Conservation (phyloP, 306 rosid species). For the Pyrus bretschneideri region DNA sequence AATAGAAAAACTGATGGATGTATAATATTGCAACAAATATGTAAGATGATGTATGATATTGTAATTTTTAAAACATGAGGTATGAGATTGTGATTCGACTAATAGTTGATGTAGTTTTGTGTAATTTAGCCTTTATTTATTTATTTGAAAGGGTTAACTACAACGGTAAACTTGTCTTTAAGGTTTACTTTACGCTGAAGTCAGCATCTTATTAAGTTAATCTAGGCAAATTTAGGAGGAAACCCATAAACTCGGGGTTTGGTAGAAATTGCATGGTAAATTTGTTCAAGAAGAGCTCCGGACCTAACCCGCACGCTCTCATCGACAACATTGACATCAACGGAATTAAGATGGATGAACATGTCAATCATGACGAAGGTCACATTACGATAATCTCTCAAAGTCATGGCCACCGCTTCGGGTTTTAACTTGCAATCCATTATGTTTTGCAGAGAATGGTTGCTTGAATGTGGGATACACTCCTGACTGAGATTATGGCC, state of each 20-base stretch:
- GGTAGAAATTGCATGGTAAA: slow-evolving; percentile 43
- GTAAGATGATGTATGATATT: no score
- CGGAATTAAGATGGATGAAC: slow-evolving; percentile 17
- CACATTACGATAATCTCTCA: slow-evolving; percentile 27
- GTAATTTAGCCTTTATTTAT: no score
- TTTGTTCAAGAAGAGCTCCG: slow-evolving; percentile 58
- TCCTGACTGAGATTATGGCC: slow-evolving; percentile 5
- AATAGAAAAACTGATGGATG: no score
- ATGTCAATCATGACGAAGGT: slow-evolving; percentile 31
- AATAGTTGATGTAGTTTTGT: no score
- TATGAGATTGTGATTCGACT: no score
- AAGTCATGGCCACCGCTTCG: slow-evolving; percentile 30
- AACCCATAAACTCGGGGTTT: slow-evolving; percentile 47
- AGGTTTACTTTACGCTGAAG: no score
- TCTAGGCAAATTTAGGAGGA: slow-evolving; percentile 30
- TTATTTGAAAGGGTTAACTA: no score
- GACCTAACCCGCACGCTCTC: slow-evolving; percentile 56
- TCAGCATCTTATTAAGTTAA: no score
- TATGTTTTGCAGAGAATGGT: slow-evolving; percentile 10
- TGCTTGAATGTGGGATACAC: slow-evolving; percentile 21
- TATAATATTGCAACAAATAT: no score
- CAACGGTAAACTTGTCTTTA: no score
- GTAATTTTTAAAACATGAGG: no score
- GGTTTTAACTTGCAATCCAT: slow-evolving; percentile 14
- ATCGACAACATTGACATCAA: slow-evolving; percentile 25